phyloP scores from a whole-genome alignment of 306 rosid genomes.

The Ceratonia siliqua region DNA sequence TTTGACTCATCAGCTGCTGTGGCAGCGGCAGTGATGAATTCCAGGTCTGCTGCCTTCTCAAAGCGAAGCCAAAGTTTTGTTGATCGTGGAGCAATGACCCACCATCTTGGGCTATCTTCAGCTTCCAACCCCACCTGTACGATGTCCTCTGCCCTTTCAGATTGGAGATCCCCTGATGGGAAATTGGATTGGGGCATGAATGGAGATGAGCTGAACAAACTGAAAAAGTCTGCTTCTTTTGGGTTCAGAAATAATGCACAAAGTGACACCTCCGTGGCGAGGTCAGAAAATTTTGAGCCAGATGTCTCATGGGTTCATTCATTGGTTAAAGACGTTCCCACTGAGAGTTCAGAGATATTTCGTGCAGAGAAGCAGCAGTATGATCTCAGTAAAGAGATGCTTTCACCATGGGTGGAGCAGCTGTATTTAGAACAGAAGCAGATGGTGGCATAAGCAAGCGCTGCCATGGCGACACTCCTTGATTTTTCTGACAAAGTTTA shows the following conservation, averaged over 20 bases:
- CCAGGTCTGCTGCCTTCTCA: slow-evolving; percentile 84
- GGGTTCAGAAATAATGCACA: slow-evolving; percentile 65
- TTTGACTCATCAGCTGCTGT: slow-evolving; percentile 79
- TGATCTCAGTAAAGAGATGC: slow-evolving; percentile 65
- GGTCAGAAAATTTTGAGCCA: slow-evolving; percentile 60
- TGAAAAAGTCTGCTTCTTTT: slow-evolving; percentile 91
- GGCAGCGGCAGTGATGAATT: slow-evolving; percentile 95
- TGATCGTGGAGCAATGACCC: slow-evolving; percentile 70
- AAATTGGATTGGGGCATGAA: slow-evolving; percentile 89
- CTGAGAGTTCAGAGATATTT: slow-evolving; percentile 48
- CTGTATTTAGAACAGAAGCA: slow-evolving; percentile 93
- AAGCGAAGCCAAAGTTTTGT: slow-evolving; percentile 97
- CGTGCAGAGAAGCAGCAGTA: slow-evolving; percentile 53
- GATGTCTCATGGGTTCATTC: slow-evolving; percentile 98
- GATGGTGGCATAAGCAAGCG: slow-evolving; percentile 66
- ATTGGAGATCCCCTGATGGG: slow-evolving; percentile 86
- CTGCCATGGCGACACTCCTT: slow-evolving; percentile 45
- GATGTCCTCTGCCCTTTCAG: slow-evolving; percentile 64
- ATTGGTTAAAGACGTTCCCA: slow-evolving; percentile 76
- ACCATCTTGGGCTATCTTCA: slow-evolving; percentile 50
- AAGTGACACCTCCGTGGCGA: slow-evolving; percentile 31
- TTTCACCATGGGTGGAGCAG: slow-evolving; percentile 92
- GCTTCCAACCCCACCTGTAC: slow-evolving; percentile 59
- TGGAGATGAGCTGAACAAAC: slow-evolving; percentile 87
- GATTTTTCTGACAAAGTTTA: slow-evolving; percentile 54